phyloP scores from a whole-genome alignment of 192 early-diverging fungal genomes.

The Backusella australiensis region DNA sequence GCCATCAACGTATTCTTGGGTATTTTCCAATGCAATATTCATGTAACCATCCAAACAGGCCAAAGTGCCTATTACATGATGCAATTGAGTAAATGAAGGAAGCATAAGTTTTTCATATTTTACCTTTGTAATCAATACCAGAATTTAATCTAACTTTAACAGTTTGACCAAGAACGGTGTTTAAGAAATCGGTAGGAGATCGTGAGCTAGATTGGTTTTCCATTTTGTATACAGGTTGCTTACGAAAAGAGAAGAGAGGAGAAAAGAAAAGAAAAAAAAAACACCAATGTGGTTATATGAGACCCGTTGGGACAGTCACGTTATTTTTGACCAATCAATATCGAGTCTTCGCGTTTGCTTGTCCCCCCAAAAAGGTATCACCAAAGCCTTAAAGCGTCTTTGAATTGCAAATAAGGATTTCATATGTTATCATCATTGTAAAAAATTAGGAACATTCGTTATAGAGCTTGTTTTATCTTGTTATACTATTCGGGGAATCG shows the following conservation, averaged over 20 bases:
- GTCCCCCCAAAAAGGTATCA: neutral
- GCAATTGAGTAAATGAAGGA: neutral
- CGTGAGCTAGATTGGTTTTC: slow-evolving; percentile 38
- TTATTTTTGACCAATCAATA: neutral
- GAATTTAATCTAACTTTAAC: slow-evolving; percentile 95
- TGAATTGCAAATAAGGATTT: neutral
- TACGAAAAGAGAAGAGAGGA: neutral
- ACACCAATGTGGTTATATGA: neutral
- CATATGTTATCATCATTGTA: neutral
- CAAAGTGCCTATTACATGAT: slow-evolving; percentile 57
- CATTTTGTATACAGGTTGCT: neutral
- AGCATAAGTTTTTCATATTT: neutral
- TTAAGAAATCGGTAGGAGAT: slow-evolving; percentile 88
- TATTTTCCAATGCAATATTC: slow-evolving; percentile 97
- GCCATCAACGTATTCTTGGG: slow-evolving; percentile 96
- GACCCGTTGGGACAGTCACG: neutral
- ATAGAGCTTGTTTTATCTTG: neutral
- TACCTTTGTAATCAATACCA: slow-evolving; percentile 94
- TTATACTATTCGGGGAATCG: neutral
- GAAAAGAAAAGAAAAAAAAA: neutral
- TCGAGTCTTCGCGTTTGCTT: neutral
- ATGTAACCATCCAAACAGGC: slow-evolving; percentile 95
- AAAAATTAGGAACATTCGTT: neutral
- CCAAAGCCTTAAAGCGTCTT: too few relatives aligned
- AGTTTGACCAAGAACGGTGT: slow-evolving; percentile 74